phyloP scores from a whole-genome alignment of 2,329 filamentous ascomycete species.

The Ceratocystiopsis minuta region DNA sequence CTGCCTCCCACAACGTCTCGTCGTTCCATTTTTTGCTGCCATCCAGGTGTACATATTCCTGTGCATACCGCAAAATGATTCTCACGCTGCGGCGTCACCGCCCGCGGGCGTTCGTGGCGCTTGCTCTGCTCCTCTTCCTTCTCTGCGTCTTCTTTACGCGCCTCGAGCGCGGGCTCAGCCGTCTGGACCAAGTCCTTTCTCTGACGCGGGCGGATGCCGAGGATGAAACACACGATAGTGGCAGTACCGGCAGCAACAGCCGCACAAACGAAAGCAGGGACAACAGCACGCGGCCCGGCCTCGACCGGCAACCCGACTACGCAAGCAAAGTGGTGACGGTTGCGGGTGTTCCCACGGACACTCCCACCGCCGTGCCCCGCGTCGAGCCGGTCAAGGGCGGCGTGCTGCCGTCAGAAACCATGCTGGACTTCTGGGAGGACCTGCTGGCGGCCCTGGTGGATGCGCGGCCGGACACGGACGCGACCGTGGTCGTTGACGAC shows the following conservation, averaged over 20 bases:
- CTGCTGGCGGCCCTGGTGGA: constrained; percentile 5
- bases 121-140: not conserved
- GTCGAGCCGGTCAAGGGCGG: not conserved
- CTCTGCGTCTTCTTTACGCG: not conserved
- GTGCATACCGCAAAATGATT: not conserved
- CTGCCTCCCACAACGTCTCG: no score
- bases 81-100: not conserved
- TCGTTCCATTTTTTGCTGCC: no score
- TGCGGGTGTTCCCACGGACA: not conserved
- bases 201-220: no score
- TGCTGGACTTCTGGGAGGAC: constrained; percentile 8
- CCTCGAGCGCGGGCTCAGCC: no score
- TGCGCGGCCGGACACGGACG: constrained; percentile 1
- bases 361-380: no score
- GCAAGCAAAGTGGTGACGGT: not conserved
- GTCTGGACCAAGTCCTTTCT: no score
- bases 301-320: no score
- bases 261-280: no score
- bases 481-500: constrained; percentile 2
- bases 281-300: no score
- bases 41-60: no score
- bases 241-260: no score
- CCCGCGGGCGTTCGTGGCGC: not conserved
- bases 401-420: constrained; percentile 5
- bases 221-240: no score